phyloP scores from a whole-genome alignment of 1,284 basidiomycete genomes.

The Schizophyllum amplum region DNA sequence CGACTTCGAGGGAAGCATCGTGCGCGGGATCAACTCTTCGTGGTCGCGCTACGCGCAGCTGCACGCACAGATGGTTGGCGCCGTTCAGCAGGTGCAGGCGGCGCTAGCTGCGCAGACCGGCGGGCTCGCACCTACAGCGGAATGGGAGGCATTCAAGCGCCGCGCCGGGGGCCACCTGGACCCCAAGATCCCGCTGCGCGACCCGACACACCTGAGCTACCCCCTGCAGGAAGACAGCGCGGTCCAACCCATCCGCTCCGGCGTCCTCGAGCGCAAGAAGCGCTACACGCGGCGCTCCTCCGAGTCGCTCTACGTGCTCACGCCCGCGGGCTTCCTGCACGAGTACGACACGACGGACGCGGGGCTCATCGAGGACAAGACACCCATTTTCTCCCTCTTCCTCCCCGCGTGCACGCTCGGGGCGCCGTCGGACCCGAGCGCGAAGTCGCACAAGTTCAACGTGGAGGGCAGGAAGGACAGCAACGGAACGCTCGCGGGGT shows the following conservation, averaged over 20 bases:
- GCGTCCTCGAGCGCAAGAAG: conserved; percentile 93
- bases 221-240: conserved; percentile 90
- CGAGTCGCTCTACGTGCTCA: conserved; percentile 88
- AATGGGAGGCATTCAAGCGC: conserved; percentile 95
- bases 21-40: conserved; percentile 89
- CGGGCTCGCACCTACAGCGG: conserved; percentile 80
- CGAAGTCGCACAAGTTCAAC: conserved; percentile 91
- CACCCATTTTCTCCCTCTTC: conserved; percentile 85
- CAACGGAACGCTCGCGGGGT: conserved; percentile 42
- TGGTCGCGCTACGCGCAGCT: conserved; percentile 98
- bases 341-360: conserved; percentile 83
- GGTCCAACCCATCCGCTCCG: conserved; percentile 83
- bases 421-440: conserved; percentile 67
- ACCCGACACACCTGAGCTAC: conserved; percentile 76
- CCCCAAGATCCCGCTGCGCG: conserved; percentile 87
- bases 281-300: conserved; percentile 88
- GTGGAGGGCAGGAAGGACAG: conserved; percentile 90
- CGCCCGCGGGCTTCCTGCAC: conserved; percentile 92
- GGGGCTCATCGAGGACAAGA: conserved; percentile 30
- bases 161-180: conserved; percentile 93
- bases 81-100: conserved; percentile 79
- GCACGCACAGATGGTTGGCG: conserved; percentile 78
- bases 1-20: conserved; percentile 94
- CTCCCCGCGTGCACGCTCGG: conserved; percentile 93
- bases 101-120: conserved; percentile 74